Percentiles rank a stretch among this genome's conserved stretches.
Evolutionary conservation across 2,329 filamentous ascomycete species (phyloP).

Genomic region (Diaporthe vexans): DNA sequence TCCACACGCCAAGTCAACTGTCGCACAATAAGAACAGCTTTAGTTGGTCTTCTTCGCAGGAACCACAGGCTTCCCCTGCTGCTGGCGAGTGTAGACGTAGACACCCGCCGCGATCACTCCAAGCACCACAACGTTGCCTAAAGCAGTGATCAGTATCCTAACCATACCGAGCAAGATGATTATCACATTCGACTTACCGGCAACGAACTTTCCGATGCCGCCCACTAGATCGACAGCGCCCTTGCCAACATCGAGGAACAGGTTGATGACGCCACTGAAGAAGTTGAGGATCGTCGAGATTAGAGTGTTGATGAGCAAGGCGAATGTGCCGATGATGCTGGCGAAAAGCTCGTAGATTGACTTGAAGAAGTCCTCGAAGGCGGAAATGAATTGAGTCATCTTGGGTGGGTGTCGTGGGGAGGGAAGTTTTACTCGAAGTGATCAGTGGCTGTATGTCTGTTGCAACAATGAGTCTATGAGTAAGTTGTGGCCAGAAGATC

Average conservation of each 20-base stretch:
- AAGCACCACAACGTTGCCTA: constrained; percentile 55
- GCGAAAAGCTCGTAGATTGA: constrained; percentile 58
- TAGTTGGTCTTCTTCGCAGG: constrained; percentile 43
- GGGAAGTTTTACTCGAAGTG: not conserved
- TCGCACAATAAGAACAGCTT: not conserved
- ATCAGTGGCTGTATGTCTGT: not conserved
- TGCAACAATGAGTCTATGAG: not conserved
- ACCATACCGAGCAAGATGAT: not conserved
- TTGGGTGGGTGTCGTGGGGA: constrained; percentile 17
- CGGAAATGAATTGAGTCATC: constrained; percentile 50
- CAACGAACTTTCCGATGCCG: constrained; percentile 56
- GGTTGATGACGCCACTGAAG: constrained; percentile 54
- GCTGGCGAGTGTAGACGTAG: constrained; percentile 52
- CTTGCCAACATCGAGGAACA: constrained; percentile 52
- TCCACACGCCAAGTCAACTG: not conserved
- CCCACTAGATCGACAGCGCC: constrained; percentile 55
- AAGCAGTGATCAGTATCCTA: not conserved
- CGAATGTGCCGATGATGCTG: constrained; percentile 54
- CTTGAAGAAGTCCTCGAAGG: constrained; percentile 55
- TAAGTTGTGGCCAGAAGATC: not conserved
- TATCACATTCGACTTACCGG: constrained; percentile 49
- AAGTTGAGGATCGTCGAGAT: constrained; percentile 53
- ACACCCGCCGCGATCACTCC: constrained; percentile 50
- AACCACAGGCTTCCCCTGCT: constrained; percentile 42
- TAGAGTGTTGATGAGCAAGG: constrained; percentile 52